These are phyloP conservation scores for Plantago coronopus DNA, from an alignment of 305 asterid genomes.

Conservation along the genomic window DNA sequence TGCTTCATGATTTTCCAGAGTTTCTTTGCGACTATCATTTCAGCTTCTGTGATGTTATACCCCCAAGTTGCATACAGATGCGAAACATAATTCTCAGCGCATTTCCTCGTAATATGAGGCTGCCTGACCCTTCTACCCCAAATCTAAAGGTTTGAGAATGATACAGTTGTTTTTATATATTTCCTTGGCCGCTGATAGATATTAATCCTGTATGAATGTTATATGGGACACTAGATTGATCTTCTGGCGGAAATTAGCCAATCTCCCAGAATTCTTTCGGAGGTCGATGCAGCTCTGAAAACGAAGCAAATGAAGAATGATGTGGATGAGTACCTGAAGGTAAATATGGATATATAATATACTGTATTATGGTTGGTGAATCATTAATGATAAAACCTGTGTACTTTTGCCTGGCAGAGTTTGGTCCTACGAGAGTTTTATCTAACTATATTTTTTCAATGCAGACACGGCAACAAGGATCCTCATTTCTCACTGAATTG, in stretches of 20 bases:
- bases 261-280: constrained; percentile 89
- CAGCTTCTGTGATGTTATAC: constrained; percentile 99
- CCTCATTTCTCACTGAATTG: constrained; percentile 73
- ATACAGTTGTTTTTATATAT: neutral
- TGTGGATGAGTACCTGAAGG: constrained; percentile 95
- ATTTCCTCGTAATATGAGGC: constrained; percentile 97
- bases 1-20: constrained; percentile 97
- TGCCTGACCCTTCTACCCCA: constrained; percentile 97
- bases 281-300: constrained; percentile 92
- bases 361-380: neutral
- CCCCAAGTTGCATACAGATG: constrained; percentile 97
- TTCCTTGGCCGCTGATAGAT: constrained; percentile 4
- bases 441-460: constrained; percentile 18
- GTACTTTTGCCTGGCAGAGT: neutral
- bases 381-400: neutral
- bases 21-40: constrained; percentile 98
- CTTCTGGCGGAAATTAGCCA: constrained; percentile 81
- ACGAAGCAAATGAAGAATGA: constrained; percentile 83
- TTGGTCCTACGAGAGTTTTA: neutral
- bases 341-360: constrained; percentile 22
- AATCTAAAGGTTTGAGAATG: constrained; percentile 61
- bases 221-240: constrained; percentile 58
- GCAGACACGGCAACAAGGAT: constrained; percentile 84
- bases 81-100: constrained; percentile 94
- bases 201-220: constrained; percentile 17